A percentile compares a stretch with the other conserved stretches of the same genome.
phyloP scores from a whole-genome alignment of 164 flowering plant genomes.

The Macadamia integrifolia region DNA sequence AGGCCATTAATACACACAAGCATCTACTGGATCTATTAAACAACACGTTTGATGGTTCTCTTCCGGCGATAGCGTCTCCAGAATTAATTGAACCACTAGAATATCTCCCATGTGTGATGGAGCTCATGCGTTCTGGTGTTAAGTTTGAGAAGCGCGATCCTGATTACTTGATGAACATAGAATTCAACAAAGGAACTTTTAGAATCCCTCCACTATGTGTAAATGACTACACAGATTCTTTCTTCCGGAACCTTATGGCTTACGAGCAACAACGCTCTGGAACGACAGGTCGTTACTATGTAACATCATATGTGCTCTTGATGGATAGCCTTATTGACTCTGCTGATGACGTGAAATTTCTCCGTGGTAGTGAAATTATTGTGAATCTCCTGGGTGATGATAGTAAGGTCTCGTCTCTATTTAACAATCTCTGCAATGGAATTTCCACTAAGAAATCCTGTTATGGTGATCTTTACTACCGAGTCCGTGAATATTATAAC shows the following conservation, averaged over 20 bases:
- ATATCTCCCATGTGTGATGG: too few relatives aligned
- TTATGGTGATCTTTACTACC: conserved; percentile 9
- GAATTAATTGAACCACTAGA: too few relatives aligned
- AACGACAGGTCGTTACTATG: conserved; percentile 1
- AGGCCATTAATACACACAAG: conserved; percentile 1
- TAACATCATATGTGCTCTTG: conserved; percentile 20
- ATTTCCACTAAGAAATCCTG: not conserved
- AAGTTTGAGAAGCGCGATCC: too few relatives aligned
- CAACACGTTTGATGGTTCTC: too few relatives aligned
- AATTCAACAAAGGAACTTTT: conserved; percentile 22
- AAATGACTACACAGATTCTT: conserved; percentile 4
- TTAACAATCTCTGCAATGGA: conserved; percentile 12
- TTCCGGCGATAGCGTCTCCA: too few relatives aligned
- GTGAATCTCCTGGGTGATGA: conserved; percentile 4
- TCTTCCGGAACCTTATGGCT: conserved; percentile 3
- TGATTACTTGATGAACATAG: conserved; percentile 22
- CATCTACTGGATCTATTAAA: conserved; percentile 34
- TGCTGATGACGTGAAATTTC: conserved; percentile 15
- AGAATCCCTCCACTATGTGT: conserved; percentile 24
- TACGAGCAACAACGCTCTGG: conserved; percentile 28
- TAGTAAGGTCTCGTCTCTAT: conserved; percentile 9
- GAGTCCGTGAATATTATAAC: conserved; percentile 13
- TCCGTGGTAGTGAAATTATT: conserved; percentile 9
- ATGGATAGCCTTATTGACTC: conserved; percentile 21
- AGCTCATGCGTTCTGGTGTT: too few relatives aligned